phyloP scores from a whole-genome alignment of 495 filamentous ascomycete species.

The Letharia columbiana region DNA sequence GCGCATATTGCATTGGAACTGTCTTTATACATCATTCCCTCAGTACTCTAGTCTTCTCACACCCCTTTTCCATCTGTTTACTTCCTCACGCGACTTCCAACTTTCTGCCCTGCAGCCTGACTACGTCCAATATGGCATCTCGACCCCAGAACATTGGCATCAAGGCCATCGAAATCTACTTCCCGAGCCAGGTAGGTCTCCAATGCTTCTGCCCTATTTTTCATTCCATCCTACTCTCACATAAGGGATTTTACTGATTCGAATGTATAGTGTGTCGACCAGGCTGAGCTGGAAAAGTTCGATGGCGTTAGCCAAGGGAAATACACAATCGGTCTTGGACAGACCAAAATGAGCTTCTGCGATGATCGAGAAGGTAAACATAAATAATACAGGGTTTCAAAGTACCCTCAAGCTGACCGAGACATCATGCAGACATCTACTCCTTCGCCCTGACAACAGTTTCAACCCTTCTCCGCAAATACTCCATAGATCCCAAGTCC shows the following conservation, averaged over 20 bases:
- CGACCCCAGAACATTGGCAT: conserved; percentile 97
- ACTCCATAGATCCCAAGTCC: conserved; percentile 81
- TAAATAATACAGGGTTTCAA: background rate
- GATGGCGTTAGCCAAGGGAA: conserved; percentile 92
- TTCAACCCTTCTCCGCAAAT: conserved; percentile 83
- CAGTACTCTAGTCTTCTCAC: too few species aligned
- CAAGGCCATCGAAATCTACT: conserved; percentile 99
- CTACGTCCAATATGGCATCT: conserved; percentile 53
- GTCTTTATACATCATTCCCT: background rate
- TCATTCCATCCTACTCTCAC: conserved; percentile 10
- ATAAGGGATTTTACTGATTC: conserved; percentile 26
- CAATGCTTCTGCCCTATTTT: background rate
- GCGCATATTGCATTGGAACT: background rate
- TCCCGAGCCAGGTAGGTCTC: conserved; percentile 77
- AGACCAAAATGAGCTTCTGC: conserved; percentile 99
- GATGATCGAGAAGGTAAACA: conserved; percentile 88
- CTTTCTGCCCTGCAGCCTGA: background rate
- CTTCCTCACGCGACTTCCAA: background rate
- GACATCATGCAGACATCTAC: conserved; percentile 72
- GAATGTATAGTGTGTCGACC: conserved; percentile 76
- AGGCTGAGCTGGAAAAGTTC: conserved; percentile 92
- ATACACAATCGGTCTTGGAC: conserved; percentile 98
- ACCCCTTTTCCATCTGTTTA: background rate
- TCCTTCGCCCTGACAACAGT: conserved; percentile 84
- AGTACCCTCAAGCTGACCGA: conserved; percentile 12